Evolutionary conservation across 441 rosid genomes (phyloP), one percentile per base, ranked within the genome.

Genomic region (Mallotus japonicus): DNA sequence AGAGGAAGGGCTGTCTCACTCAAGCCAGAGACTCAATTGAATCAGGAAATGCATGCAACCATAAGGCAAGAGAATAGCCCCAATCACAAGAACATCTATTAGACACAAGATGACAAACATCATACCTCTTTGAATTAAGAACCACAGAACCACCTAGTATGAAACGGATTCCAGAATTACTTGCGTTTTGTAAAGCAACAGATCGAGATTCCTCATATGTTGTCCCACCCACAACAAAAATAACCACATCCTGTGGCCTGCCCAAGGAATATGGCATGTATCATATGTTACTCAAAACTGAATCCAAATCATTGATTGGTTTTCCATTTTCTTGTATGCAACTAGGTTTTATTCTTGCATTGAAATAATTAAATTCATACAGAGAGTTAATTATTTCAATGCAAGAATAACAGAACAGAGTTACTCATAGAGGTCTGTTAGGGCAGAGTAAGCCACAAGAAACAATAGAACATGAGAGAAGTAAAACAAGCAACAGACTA

Each of bases 191-290:
- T 53, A 89, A 79, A 69, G 97, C 92, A 76, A 95, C 95, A 60
- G 85, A 79, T 11, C 97, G 95, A 8, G 97, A 85, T 78, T 95
- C 99, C 83, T 92, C 99, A 65, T 92, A 92, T 17, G 98, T 95
- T 70, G 98, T 95, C 65, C 99, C 99, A 17, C 99, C 99, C 59
- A 95, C 95, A 82, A 92, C 74, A 77, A 95, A 95, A 54, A 95
- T 86, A 67, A 95, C 76, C 78, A 95, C 98, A 72, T 95, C 99
- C 77, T 89, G 99, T 20, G 93, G 93, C 86, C 99, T 95, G 90
- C 67, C 80, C 70, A 34, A 8, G 12, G 16, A 53, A 53, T 8
- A 74, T 47, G 67, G n/a, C 14, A 37, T 42, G 55, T n/a, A 53
- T 19, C n/a, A 15, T 32, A 61, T 2, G 15, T 49, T 55, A 49